Evolutionary conservation across 805 yeast species (phyloP).

Genomic region (Priceomyces carsonii): DNA sequence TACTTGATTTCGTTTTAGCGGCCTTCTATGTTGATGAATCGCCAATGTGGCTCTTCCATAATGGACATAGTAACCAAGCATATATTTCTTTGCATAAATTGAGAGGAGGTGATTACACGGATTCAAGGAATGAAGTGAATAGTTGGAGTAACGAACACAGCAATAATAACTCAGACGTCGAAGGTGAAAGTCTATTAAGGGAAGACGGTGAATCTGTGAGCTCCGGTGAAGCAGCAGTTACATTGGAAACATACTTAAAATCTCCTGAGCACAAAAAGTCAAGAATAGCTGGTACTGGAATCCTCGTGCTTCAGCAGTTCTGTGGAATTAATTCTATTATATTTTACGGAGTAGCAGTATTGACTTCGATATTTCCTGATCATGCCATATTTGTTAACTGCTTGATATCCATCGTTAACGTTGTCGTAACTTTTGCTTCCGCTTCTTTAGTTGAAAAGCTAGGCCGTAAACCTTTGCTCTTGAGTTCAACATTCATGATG

Average conservation of each 20-base stretch:
- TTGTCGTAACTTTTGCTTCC: constrained; percentile 68
- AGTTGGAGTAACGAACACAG: constrained; percentile 26
- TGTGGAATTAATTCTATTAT: constrained; percentile 92
- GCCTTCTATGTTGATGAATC: constrained; percentile 60
- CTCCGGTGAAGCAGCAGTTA: constrained; percentile 14
- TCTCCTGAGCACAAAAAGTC: constrained; percentile 56
- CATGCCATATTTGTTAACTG: constrained; percentile 74
- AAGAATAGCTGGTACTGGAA: constrained; percentile 63
- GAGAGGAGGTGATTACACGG: constrained; percentile 40
- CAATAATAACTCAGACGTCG: neutral
- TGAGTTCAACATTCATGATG: constrained; percentile 70
- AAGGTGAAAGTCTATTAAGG: constrained; percentile 2
- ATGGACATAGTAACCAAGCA: constrained; percentile 47
- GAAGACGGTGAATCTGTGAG: constrained; percentile 9
- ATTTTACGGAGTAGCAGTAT: constrained; percentile 87
- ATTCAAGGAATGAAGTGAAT: constrained; percentile 36
- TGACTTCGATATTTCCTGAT: constrained; percentile 70
- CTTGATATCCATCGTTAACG: constrained; percentile 71
- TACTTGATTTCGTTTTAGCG: constrained; percentile 44
- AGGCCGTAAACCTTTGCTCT: constrained; percentile 73
- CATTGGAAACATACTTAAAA: constrained; percentile 47
- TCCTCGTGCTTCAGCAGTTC: constrained; percentile 84
- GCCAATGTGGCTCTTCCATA: constrained; percentile 75
- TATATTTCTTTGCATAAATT: constrained; percentile 33
- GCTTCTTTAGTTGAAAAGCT: constrained; percentile 72